Evolutionary conservation across 495 filamentous ascomycete species (phyloP).

Genomic region (Hypoxylon lenormandii): DNA sequence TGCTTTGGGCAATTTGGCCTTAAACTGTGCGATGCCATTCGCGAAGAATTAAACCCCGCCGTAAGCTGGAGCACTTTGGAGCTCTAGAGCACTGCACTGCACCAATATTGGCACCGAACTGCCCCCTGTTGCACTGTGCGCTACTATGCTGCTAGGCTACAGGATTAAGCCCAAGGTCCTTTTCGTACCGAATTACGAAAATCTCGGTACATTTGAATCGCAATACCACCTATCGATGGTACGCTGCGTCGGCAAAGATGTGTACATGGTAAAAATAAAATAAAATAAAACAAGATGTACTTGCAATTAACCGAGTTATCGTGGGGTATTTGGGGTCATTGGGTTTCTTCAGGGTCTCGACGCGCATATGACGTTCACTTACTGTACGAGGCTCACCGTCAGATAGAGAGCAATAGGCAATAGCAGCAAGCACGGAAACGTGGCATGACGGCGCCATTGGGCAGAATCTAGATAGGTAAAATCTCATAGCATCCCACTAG

Average conservation of each 20-base stretch:
- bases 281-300: too few species aligned
- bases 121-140: too few species aligned
- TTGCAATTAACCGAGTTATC: constrained; percentile 16
- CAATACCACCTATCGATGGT: too few species aligned
- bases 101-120: neutral
- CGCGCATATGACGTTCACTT: constrained; percentile 17
- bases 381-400: constrained; percentile 8
- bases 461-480: constrained; percentile 19
- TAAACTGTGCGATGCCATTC: constrained; percentile 35
- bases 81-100: neutral
- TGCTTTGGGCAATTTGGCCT: constrained; percentile 35
- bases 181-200: too few species aligned
- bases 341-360: too few species aligned
- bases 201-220: too few species aligned
- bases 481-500: constrained; percentile 15
- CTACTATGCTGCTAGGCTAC: too few species aligned
- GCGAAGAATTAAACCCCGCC: constrained; percentile 5
- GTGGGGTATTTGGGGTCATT: neutral
- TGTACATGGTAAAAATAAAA: too few species aligned
- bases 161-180: too few species aligned
- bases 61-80: constrained; percentile 2
- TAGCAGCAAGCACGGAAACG: constrained; percentile 3
- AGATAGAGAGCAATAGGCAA: neutral
- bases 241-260: too few species aligned
- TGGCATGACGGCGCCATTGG: constrained; percentile 25